phyloP scores from a whole-genome alignment of 257 asterid genomes.

The Capsicum baccatum region DNA sequence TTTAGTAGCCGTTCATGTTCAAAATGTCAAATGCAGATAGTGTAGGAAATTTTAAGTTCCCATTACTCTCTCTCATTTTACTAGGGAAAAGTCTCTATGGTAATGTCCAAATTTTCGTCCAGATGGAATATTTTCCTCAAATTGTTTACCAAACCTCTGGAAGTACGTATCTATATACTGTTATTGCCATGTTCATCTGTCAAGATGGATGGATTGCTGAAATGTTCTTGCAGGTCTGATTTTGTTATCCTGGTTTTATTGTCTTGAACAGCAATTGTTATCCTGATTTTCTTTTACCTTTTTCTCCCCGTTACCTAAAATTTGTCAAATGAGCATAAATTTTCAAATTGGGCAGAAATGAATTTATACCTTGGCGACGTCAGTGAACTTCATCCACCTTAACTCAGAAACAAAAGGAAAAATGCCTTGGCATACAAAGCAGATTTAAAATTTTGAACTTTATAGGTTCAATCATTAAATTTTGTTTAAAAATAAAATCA shows the following conservation, averaged over 20 bases:
- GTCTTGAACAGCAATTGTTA: not conserved
- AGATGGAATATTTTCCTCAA: not conserved
- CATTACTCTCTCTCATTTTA: too few species aligned
- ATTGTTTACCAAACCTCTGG: not conserved
- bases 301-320: not conserved
- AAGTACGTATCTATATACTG: not conserved
- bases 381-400: not conserved
- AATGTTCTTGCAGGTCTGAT: not conserved
- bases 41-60: not conserved
- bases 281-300: too few species aligned
- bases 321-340: not conserved
- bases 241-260: not conserved
- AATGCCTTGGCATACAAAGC: not conserved
- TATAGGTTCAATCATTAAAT: too few species aligned
- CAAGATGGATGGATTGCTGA: not conserved
- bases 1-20: not conserved
- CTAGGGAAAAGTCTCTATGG: too few species aligned
- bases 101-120: too few species aligned
- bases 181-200: not conserved
- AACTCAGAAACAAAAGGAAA: not conserved
- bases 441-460: too few species aligned
- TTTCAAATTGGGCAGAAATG: not conserved
- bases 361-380: not conserved
- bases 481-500: too few species aligned
- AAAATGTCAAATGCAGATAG: not conserved